Evolutionary conservation across 805 yeast species (phyloP), one percentile per base, ranked within the genome.

Genomic region (Wickerhamiella vanderwaltii): DNA sequence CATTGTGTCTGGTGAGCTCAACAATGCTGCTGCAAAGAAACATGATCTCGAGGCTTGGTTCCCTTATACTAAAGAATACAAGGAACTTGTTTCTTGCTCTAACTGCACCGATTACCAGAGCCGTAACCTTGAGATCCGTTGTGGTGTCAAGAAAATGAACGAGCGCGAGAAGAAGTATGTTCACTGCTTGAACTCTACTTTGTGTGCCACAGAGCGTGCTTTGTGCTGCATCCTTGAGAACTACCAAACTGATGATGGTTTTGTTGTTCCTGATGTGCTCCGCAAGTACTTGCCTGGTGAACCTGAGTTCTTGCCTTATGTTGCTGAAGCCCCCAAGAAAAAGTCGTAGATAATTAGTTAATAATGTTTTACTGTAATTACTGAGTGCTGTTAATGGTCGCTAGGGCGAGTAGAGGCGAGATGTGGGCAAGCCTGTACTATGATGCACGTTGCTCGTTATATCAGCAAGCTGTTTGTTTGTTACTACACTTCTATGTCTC

Each of bases 21-120:
- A 91, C 73, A 91, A 91, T 56, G 96, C 98, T 41, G 98, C 98
- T 48, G 97, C 98, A 51, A 91, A 91, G 73, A 91, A 91, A 66
- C 91, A 80, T 69, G 98, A 91, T 69, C 74, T 91, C 60, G 98
- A 91, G 72, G 98, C 98, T 39, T 91, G 98, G 98, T 91, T 91
- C 93, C 98, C 98, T 60, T 91, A 72, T 83, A 98, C 91, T 72
- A 74, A 86, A 64, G 98, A 91, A 68, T 91, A 83, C 71, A 91
- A 91, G 69, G 98, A 91, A 70, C 77, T 91, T 57, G 98, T 91
- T 43, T 85, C 95, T 15, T 88, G 97, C 71, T 88, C 97, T 46
- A 91, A 91, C 75, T 91, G 98, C 77, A 91, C 98, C 46, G 98
- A 91, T 68, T 91, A 91, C 67, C 98, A 91, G 72, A 84, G 97